Evolutionary conservation across 75 land plant genomes (phyloP).

Genomic region (Cupressus sempervirens): DNA sequence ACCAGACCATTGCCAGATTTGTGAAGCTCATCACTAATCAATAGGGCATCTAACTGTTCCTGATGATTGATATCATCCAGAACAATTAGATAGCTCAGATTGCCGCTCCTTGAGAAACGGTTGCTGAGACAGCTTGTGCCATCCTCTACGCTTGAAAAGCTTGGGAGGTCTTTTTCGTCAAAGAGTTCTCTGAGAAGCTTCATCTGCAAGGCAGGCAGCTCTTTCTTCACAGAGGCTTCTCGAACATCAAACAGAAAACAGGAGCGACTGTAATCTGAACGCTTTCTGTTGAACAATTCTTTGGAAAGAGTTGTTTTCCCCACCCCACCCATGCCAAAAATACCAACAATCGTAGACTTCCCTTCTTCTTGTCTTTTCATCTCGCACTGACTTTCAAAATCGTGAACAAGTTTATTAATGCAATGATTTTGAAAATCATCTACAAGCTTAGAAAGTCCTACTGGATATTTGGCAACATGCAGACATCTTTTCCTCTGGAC

Average conservation of each 20-base stretch:
- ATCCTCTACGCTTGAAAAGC: too few relatives aligned
- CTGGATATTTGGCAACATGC: neutral
- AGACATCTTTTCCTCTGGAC: neutral
- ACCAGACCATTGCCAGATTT: too few relatives aligned
- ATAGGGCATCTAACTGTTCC: too few relatives aligned
- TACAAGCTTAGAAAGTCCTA: neutral
- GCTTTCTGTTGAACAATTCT: neutral
- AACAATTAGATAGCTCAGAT: too few relatives aligned
- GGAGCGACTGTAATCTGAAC: neutral
- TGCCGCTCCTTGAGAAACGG: too few relatives aligned
- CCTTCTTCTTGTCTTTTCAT: neutral
- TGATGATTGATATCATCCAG: too few relatives aligned
- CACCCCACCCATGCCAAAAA: neutral
- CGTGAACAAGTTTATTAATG: neutral
- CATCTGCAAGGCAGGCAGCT: neutral
- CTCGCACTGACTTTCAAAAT: neutral
- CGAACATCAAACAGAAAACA: neutral
- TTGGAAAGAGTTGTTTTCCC: neutral
- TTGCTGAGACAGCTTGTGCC: too few relatives aligned
- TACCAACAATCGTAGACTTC: neutral
- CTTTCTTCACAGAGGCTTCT: neutral
- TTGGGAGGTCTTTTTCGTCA: neutral
- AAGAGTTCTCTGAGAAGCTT: too few relatives aligned
- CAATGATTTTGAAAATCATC: neutral
- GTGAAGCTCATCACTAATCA: too few relatives aligned